Evolutionary conservation across 805 yeast genomes (phyloP).

Genomic region (Kodamaea sagamina): DNA sequence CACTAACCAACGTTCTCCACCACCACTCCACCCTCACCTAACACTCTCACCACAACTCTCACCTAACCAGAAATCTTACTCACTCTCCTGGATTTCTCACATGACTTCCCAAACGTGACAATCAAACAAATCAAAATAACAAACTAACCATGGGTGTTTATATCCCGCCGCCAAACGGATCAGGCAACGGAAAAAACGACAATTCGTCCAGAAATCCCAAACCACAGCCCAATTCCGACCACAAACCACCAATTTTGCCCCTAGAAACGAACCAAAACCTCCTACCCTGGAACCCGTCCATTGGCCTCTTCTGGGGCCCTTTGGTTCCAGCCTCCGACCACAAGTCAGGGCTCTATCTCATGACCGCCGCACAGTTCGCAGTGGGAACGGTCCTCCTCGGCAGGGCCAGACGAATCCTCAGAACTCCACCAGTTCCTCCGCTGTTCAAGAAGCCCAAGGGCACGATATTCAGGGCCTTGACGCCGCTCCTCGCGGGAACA

Average conservation of each 20-base stretch:
- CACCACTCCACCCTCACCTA: not conserved
- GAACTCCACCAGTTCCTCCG: constrained; percentile 10
- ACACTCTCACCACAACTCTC: not conserved
- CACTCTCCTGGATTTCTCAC: not conserved
- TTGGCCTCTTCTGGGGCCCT: constrained; percentile 56
- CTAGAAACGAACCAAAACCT: not conserved
- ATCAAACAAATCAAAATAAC: not conserved
- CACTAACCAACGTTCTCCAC: not conserved
- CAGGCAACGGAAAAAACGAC: constrained; percentile 5
- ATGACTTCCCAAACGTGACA: too few species aligned
- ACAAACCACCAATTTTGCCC: not conserved
- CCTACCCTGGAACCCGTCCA: constrained; percentile 18
- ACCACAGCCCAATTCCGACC: not conserved
- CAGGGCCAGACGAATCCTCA: constrained; percentile 20
- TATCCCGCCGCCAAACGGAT: constrained; percentile 33
- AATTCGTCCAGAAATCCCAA: not conserved
- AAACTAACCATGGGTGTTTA: constrained; percentile 33
- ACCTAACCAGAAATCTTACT: too few species aligned
- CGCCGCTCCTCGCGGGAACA: constrained; percentile 37
- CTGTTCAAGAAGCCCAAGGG: constrained; percentile 4
- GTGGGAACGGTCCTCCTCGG: constrained; percentile 41
- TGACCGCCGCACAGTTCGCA: constrained; percentile 55
- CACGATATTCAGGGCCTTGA: constrained; percentile 16
- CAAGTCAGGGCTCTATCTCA: constrained; percentile 50
- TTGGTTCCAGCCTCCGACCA: constrained; percentile 73